These are phyloP conservation scores for Sungouiella thailandica DNA, from an alignment of 805 yeast genomes.

Conservation along the genomic window DNA sequence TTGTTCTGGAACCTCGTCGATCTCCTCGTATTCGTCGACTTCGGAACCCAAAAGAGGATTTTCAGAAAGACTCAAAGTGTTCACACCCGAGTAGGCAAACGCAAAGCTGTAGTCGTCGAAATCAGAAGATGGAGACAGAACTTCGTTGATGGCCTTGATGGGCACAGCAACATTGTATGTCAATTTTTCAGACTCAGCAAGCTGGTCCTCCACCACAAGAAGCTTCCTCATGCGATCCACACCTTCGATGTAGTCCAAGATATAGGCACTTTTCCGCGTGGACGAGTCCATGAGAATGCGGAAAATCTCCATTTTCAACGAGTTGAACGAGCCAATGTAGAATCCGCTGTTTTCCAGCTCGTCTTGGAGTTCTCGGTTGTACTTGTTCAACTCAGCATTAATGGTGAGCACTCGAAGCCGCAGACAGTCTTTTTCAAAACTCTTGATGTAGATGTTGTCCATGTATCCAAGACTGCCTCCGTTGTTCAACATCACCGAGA, in stretches of 20 bases:
- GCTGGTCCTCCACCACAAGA: constrained; percentile 49
- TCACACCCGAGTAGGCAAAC: constrained; percentile 19
- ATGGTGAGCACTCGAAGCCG: constrained; percentile 30
- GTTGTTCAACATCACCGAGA: constrained; percentile 27
- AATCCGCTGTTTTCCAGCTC: constrained; percentile 53
- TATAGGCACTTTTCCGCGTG: constrained; percentile 29
- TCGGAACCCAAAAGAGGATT: constrained; percentile 10
- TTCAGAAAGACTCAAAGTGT: constrained; percentile 21
- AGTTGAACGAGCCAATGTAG: constrained; percentile 44
- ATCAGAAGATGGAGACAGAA: constrained; percentile 17
- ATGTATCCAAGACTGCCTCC: constrained; percentile 32
- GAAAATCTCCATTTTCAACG: constrained; percentile 39
- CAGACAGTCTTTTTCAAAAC: constrained; percentile 32
- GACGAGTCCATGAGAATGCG: constrained; percentile 22
- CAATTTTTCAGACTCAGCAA: constrained; percentile 40
- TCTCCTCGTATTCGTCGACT: constrained; percentile 20
- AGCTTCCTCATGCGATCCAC: constrained; percentile 61
- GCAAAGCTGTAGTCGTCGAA: constrained; percentile 11
- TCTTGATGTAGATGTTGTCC: constrained; percentile 30
- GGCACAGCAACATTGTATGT: constrained; percentile 41
- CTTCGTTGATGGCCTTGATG: constrained; percentile 12
- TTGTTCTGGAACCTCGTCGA: constrained; percentile 14
- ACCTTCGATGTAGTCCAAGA: constrained; percentile 67
- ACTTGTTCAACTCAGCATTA: constrained; percentile 43
- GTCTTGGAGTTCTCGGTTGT: constrained; percentile 58